Evolutionary conservation across 257 asterid species (phyloP), one percentile per base, ranked within the genome.

Genomic region (Solanum pinnatisectum): DNA sequence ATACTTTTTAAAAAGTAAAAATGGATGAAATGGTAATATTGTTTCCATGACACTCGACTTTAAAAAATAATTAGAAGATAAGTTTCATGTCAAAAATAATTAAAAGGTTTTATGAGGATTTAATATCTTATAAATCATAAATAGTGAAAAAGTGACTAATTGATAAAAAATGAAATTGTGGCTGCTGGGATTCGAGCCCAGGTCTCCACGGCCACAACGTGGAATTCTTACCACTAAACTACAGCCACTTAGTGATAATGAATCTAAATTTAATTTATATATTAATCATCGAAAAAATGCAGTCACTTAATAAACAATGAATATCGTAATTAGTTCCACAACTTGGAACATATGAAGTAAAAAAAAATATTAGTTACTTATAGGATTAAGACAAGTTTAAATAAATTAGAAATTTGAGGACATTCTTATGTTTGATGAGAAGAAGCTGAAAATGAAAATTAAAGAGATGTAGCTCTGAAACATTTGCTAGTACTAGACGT

Each of bases 161-260:
- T 76, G 52, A 23, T 11, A 5, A 23, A 39, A 12, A 2, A 3
- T 5, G 0, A n/a, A 0, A 39, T 2, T 95, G 99, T 95, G 98
- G 99, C 99, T 96, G 98, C 97, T 95, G 96, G 98, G 96, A 97
- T 96, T 96, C 96, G 97, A 95, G 99, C 98, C 98, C 98, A 95
- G 98, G 98, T 95, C 98, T 95, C 96, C 96, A 97, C 96, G 98
- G 97, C 98, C 98, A 94, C 98, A 96, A 95, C 98, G 97, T 97
- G 96, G 95, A 97, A 97, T 96, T 96, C 98, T 96, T 13, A 96
- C 98, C 98, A 95, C 98, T 94, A 95, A 94, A 97, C 98, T 96
- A 95, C 96, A 94, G 96, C 98, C 94, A 95, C 96, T 30, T 63
- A 5, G 3, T 60, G 6, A 0, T 16, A 0, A 8, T 0, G 3